Base-by-base conservation (phyloP, 768 basidiomycete species). In the Lactarius hengduanensis region DNA sequence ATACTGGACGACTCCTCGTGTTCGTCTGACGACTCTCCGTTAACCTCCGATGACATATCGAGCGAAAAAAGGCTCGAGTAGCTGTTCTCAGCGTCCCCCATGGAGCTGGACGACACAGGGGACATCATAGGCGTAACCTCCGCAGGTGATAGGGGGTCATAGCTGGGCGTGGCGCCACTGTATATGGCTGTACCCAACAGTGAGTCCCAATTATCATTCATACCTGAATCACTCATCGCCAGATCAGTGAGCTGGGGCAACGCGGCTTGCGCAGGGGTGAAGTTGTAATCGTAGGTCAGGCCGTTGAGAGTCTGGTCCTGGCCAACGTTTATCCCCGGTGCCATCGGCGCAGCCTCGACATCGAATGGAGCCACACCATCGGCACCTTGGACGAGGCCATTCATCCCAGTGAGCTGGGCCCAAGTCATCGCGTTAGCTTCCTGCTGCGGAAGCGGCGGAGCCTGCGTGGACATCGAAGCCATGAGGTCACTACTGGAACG, bases 341-440 rank as follows among this genome's bases (percentile, higher is more conserved):
- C 60, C 34, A 26, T n/a, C 40, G 30, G 53, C 32, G 54, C 50
- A 10, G 53, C 22, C 32, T 45, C 34, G 22, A 62, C 32, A 15
- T 65, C 43, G 30, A 62, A 62, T 58, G 57, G 56, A 58, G 65
- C 65, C 61, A 26, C 22, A 8, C 38, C 4, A 54, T 41, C 65
- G 61, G 65, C 18, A 62, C 54, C 32, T 28, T 56, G 26, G 9
- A 3, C 3, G 28, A 28, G 16, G 26, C 53, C 50, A 54, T 10
- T 28, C 34, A 13, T n/a, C 7, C 36, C 20, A 34, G 3, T 0
- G 30, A 43, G 43, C 56, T 45, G 62, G 34, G 34, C 30, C 30
- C 45, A 61, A 50, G 18, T 40, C 16, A 20, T 66, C 28, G 13
- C 50, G 50, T 26, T 15, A 22, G 50, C 2, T 16, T 16, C 50